Base-by-base conservation (phyloP, 2,329 filamentous ascomycete species). In the Lasiodiplodia sp. region DNA sequence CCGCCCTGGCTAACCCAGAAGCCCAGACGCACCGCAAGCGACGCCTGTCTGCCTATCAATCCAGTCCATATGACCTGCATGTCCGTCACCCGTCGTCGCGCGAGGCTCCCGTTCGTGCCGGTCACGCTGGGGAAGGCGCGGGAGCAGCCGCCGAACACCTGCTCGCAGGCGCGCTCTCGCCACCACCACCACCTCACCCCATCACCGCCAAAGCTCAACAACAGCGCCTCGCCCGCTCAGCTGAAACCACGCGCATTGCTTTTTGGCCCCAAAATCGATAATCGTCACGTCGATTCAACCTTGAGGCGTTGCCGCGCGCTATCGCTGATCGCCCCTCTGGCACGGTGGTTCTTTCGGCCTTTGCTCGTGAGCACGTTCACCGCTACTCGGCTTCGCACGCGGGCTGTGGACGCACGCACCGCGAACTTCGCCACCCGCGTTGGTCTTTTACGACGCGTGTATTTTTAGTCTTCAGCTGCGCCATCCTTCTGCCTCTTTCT, bases 261-360 rank as follows among this genome's bases (percentile, higher is more conserved):
- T 47, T 11, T 47, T n/a, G n/a, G 44, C 44, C 44, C 44, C 44
- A 21, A 10, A 47, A 47, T 47, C 51, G 23, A 56, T 37, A 11
- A 56, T 52, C 28, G 52, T 34, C 23, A 64, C 44, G 60, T 64
- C 21, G 44, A 64, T 38, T 38, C 60, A 25, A 64, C 60, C 60
- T 64, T 38, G 60, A 12, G 31, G n/a, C n/a, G 60, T 52, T 52
- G 60, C 60, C 60, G 60, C 44, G 60, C 60, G 60, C 60, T 64
- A 64, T 52, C 23, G 60, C 60, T 64, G 60, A 64, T 64, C 60
- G 28, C 37, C 44, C 60, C 44, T 52, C 47, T 23, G 60, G 60
- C 60, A 64, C 60, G 60, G 60, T 64, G 60, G 60, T 38, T 52
- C 60, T 64, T 37, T 64, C 60, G 60, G 60, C 60, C 18, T 64